Percentiles rank a stretch among this genome's conserved stretches.
Conservation (phyloP, 352 stramenopile genomes). For the Globisporangium megalacanthum region DNA sequence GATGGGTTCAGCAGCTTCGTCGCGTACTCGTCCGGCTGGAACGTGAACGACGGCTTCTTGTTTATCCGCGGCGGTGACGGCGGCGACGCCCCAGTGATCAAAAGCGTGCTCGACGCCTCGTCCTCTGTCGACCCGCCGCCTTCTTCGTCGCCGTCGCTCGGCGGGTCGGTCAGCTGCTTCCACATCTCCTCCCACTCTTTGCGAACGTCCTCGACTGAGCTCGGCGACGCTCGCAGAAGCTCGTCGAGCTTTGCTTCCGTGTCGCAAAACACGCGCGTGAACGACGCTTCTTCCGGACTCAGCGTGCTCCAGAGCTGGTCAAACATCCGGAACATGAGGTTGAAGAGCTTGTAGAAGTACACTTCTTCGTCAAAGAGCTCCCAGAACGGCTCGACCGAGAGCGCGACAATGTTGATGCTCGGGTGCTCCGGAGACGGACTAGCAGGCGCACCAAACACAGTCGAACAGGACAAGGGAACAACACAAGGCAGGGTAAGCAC, state of each 20-base stretch:
- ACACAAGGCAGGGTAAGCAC: not conserved
- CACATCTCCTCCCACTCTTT: constrained; percentile 59
- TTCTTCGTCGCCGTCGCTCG: constrained; percentile 21
- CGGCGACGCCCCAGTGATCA: constrained; percentile 6
- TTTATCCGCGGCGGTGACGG: constrained; percentile 32
- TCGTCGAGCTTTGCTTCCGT: constrained; percentile 62
- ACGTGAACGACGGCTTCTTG: constrained; percentile 53
- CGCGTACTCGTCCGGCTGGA: constrained; percentile 58
- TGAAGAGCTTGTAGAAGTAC: constrained; percentile 78
- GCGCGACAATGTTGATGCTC: constrained; percentile 67
- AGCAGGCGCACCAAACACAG: not conserved
- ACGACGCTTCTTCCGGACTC: constrained; percentile 59
- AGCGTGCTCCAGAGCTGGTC: constrained; percentile 64
- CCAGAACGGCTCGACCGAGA: constrained; percentile 81
- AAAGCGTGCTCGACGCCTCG: constrained; percentile 15
- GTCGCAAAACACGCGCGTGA: constrained; percentile 77
- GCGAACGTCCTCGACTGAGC: constrained; percentile 56
- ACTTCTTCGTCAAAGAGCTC: constrained; percentile 75
- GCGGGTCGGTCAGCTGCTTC: constrained; percentile 19
- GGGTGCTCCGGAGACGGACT: constrained; percentile 55
- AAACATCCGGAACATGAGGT: constrained; percentile 71
- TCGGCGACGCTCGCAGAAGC: constrained; percentile 54
- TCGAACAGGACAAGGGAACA: not conserved
- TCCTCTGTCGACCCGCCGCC: constrained; percentile 29
- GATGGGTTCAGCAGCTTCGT: constrained; percentile 72